phyloP scores from a whole-genome alignment of 2,329 filamentous ascomycete genomes.

The Thermoascus crustaceus region DNA sequence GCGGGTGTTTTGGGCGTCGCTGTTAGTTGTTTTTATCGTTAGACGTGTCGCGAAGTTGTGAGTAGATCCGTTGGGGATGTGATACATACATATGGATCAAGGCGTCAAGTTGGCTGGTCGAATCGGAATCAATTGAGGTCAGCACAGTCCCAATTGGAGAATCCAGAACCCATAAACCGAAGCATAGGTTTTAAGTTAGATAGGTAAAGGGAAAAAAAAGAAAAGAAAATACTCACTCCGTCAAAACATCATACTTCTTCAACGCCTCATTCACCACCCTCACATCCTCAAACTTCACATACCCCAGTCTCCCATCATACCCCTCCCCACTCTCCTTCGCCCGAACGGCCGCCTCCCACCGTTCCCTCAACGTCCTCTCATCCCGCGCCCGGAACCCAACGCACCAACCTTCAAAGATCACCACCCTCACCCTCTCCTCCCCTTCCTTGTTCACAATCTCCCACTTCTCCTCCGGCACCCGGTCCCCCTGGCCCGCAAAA shows the following conservation, averaged over 20 bases:
- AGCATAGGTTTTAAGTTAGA: slow-evolving; percentile 11
- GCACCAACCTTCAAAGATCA: slow-evolving; percentile 88
- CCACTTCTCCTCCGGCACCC: slow-evolving; percentile 57
- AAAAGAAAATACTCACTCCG: slow-evolving; percentile 32
- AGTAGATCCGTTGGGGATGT: neutral
- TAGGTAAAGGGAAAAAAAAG: neutral
- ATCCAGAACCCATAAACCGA: slow-evolving; percentile 2
- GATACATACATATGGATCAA: slow-evolving; percentile 53
- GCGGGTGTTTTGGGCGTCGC: slow-evolving; percentile 60
- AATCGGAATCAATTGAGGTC: no score
- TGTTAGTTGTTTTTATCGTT: no score
- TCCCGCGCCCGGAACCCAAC: slow-evolving; percentile 67
- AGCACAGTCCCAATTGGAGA: no score
- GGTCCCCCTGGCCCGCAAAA: slow-evolving; percentile 68
- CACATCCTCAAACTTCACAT: slow-evolving; percentile 49
- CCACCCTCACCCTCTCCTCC: slow-evolving; percentile 44
- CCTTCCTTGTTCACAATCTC: slow-evolving; percentile 38
- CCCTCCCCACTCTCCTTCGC: slow-evolving; percentile 41
- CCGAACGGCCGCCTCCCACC: slow-evolving; percentile 42
- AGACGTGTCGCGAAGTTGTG: no score
- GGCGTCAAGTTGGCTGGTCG: slow-evolving; percentile 49
- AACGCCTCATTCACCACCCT: slow-evolving; percentile 52
- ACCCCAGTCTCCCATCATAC: slow-evolving; percentile 45
- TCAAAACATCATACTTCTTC: slow-evolving; percentile 51
- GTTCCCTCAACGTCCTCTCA: slow-evolving; percentile 47